phyloP scores from a whole-genome alignment of 2,329 filamentous ascomycete species.

The Venturiaceae sp. region DNA sequence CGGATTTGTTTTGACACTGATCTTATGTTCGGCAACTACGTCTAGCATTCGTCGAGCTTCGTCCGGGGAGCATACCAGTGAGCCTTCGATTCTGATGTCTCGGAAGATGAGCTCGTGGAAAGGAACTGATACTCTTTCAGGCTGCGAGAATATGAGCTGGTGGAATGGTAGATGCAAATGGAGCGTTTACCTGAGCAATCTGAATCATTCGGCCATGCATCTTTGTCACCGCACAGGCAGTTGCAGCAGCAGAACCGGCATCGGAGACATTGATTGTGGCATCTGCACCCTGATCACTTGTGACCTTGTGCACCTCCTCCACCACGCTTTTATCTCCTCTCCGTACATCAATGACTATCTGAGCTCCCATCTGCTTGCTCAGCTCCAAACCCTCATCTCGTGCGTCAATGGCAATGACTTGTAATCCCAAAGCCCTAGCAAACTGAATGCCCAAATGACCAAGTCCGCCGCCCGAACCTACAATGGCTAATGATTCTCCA shows the following conservation, averaged over 20 bases:
- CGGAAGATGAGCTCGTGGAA: constrained; percentile 10
- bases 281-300: constrained; percentile 40
- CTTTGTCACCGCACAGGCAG: constrained; percentile 45
- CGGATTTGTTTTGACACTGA: constrained; percentile 6
- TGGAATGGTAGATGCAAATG: constrained; percentile 14
- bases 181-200: constrained; percentile 39
- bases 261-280: constrained; percentile 46
- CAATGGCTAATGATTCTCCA: constrained; percentile 29
- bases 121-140: constrained; percentile 26
- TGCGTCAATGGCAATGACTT: constrained; percentile 45
- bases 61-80: constrained; percentile 3
- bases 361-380: constrained; percentile 37
- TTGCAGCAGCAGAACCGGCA: constrained; percentile 37
- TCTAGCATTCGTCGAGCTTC: constrained; percentile 26
- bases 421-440: constrained; percentile 40
- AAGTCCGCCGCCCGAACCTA: constrained; percentile 20
- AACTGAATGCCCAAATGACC: constrained; percentile 45
- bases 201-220: constrained; percentile 51
- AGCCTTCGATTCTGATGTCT: constrained; percentile 8
- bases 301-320: constrained; percentile 36
- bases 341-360: constrained; percentile 41
- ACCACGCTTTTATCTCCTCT: constrained; percentile 38
- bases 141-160: constrained; percentile 15
- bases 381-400: constrained; percentile 43
- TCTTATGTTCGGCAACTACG: constrained; percentile 30